Evolutionary conservation across 306 rosid species (phyloP).

Genomic region (Corylus americana): DNA sequence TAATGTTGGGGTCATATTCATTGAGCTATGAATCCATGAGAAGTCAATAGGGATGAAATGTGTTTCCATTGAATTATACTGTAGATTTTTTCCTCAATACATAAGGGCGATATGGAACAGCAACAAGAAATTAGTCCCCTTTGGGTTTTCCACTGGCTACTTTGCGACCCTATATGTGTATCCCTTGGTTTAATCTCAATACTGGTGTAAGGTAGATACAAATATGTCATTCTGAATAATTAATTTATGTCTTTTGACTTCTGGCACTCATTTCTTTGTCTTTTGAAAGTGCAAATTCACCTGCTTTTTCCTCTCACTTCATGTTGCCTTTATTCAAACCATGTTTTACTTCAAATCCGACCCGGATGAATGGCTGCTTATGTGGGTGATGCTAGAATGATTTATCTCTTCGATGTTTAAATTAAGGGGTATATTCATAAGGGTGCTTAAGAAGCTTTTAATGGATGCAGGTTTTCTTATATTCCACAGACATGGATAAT

Average conservation of each 20-base stretch:
- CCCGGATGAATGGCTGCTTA: not conserved
- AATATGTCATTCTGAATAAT: not conserved
- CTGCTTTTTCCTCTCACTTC: not conserved
- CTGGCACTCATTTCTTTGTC: not conserved
- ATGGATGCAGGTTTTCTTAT: slow-evolving; percentile 77
- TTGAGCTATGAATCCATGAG: not conserved
- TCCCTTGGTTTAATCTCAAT: not conserved
- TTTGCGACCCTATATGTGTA: not conserved
- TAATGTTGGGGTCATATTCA: not conserved
- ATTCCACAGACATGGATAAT: slow-evolving; percentile 70
- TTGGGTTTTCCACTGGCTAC: not conserved
- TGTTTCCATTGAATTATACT: not conserved
- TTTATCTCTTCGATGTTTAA: not conserved
- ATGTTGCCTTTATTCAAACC: not conserved
- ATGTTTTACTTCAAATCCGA: not conserved
- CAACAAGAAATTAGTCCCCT: not conserved
- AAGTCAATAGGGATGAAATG: not conserved
- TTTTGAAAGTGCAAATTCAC: not conserved
- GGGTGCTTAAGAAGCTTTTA: slow-evolving; percentile 27
- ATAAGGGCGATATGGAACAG: not conserved
- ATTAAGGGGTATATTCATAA: slow-evolving; percentile 18
- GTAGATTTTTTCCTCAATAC: not conserved
- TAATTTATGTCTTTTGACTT: not conserved
- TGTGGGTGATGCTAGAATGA: not conserved
- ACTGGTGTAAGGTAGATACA: not conserved